Conservation (phyloP, 176 grass and related monocot genomes). For the Juncus effusus region DNA sequence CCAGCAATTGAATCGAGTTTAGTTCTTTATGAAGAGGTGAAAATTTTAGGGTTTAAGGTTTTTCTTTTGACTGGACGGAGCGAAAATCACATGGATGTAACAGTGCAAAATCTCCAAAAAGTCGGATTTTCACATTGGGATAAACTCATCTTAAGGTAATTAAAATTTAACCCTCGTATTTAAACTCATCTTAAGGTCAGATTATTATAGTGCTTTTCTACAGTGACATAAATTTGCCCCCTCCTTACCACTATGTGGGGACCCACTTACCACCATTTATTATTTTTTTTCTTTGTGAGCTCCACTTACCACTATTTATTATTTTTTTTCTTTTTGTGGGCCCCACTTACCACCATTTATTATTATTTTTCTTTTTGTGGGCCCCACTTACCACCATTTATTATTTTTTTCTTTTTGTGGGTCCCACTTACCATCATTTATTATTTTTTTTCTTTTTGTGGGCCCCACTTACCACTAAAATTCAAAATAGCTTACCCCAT, state of each 20-base stretch:
- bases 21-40: constrained; percentile 55
- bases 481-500: too few species aligned
- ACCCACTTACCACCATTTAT: background rate
- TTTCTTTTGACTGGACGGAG: constrained; percentile 68
- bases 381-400: background rate
- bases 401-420: too few species aligned
- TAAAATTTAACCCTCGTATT: too few species aligned
- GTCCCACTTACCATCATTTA: too few species aligned
- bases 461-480: too few species aligned
- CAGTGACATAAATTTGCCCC: background rate
- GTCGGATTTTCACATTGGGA: constrained; percentile 64
- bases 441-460: too few species aligned
- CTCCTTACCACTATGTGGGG: background rate
- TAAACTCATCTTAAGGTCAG: too few species aligned
- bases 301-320: too few species aligned
- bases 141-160: constrained; percentile 68
- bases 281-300: background rate
- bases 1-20: constrained; percentile 60
- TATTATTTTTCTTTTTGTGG: too few species aligned
- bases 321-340: too few species aligned
- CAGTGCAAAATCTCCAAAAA: constrained; percentile 52
- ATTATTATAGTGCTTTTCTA: too few species aligned
- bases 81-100: constrained; percentile 42
- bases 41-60: constrained; percentile 48
- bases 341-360: too few species aligned